Conservation (phyloP, 1,284 basidiomycete species). For the Leccinum idahoense region DNA sequence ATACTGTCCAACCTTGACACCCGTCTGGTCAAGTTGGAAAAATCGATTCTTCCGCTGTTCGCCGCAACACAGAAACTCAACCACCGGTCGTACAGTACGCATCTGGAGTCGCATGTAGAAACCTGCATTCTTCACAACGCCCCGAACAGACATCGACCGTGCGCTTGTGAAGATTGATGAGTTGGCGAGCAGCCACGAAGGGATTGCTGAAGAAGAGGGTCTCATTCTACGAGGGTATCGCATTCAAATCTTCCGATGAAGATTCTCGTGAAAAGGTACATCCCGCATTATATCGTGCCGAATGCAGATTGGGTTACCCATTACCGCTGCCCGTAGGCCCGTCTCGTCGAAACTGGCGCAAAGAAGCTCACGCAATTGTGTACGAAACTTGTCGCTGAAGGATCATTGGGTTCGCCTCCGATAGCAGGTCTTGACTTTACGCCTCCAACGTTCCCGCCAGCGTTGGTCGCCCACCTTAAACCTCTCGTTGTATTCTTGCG, state of each 20-base stretch:
- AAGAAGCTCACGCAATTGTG: constrained; percentile 76
- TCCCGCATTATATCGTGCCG: neutral
- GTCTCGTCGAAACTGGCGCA: constrained; percentile 71
- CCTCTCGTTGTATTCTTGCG: constrained; percentile 67
- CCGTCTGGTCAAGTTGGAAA: constrained; percentile 72
- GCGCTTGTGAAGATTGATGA: constrained; percentile 73
- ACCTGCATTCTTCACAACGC: constrained; percentile 3
- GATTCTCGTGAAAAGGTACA: constrained; percentile 55
- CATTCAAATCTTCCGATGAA: constrained; percentile 62
- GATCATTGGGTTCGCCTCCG: constrained; percentile 64
- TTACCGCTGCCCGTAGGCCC: constrained; percentile 40
- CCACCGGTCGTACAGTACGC: constrained; percentile 60
- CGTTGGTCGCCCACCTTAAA: constrained; percentile 45
- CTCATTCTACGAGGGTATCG: constrained; percentile 74
- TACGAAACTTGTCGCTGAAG: constrained; percentile 79
- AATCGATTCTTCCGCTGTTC: constrained; percentile 74
- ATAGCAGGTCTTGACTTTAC: constrained; percentile 53
- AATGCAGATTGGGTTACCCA: neutral
- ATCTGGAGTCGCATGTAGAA: neutral
- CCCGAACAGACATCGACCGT: constrained; percentile 64
- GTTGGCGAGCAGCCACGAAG: constrained; percentile 68
- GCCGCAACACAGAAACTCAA: constrained; percentile 71
- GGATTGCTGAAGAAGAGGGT: constrained; percentile 71
- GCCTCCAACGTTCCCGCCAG: constrained; percentile 48
- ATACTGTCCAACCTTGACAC: constrained; percentile 76